phyloP scores from a whole-genome alignment of 73 alveolate species.

The Tetrahymena elliotti region DNA sequence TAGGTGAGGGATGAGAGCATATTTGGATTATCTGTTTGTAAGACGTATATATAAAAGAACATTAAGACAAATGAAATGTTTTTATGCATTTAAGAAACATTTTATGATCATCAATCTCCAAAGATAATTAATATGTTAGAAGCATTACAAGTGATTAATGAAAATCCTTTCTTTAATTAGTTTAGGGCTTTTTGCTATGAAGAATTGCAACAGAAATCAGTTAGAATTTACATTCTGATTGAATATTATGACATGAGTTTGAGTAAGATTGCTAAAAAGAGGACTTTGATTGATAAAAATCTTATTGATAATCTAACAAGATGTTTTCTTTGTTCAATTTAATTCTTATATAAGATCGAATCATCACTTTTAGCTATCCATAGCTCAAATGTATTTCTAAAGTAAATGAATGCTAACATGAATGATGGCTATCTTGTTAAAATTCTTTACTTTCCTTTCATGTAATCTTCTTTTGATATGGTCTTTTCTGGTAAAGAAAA shows the following conservation, averaged over 20 bases:
- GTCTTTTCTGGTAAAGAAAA: neutral
- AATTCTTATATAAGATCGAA: neutral
- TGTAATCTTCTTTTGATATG: neutral
- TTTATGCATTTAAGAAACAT: neutral
- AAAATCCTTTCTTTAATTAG: neutral
- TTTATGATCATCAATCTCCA: neutral
- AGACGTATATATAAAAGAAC: neutral
- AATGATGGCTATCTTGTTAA: neutral
- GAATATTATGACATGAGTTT: neutral
- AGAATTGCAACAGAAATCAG: neutral
- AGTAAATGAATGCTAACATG: neutral
- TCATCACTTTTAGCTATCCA: neutral
- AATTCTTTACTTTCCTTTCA: neutral
- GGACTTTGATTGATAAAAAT: neutral
- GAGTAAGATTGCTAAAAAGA: neutral
- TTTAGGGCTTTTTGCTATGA: neutral
- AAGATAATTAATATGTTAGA: neutral
- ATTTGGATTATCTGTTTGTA: neutral
- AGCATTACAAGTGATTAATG: neutral
- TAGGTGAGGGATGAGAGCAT: neutral
- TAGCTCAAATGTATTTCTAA: neutral
- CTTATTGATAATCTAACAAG: neutral
- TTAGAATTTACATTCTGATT: neutral
- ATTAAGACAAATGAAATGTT: neutral
- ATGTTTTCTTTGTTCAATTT: neutral